Percentiles rank a stretch among this genome's conserved stretches.
phyloP scores from a whole-genome alignment of 208 protist genomes.

The Acanthamoeba castellanii region DNA sequence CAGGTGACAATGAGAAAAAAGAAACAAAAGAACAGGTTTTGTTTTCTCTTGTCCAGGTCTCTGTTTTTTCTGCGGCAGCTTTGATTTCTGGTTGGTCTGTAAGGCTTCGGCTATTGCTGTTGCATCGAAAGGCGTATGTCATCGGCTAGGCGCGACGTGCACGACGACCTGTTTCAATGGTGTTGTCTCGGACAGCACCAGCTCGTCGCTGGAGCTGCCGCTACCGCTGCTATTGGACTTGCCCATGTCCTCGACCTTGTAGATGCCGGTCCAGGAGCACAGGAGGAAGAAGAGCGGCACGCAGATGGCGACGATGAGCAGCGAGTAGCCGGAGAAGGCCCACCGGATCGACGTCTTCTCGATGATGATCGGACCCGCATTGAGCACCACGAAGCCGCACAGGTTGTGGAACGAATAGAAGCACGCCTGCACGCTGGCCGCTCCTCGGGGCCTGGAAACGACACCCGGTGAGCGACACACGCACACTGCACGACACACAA shows the following conservation, averaged over 20 bases:
- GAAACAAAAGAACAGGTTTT: no score
- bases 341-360: slow-evolving; percentile 48
- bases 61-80: not conserved
- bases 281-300: slow-evolving; percentile 29
- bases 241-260: slow-evolving; percentile 3
- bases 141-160: not conserved
- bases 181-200: not conserved
- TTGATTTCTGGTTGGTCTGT: not conserved
- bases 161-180: slow-evolving; percentile 10
- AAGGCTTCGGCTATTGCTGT: no score
- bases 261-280: slow-evolving; percentile 10
- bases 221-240: not conserved
- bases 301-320: slow-evolving; percentile 57
- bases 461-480: not conserved
- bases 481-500: not conserved
- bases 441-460: not conserved
- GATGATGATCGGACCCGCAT: slow-evolving; percentile 44
- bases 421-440: slow-evolving; percentile 53
- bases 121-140: not conserved
- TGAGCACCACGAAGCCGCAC: slow-evolving; percentile 43
- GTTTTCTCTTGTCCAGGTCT: no score
- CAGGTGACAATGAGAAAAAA: no score
- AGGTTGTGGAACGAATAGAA: slow-evolving; percentile 47
- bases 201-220: not conserved
- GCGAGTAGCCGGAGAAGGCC: slow-evolving; percentile 51